Base-by-base conservation (phyloP, 345 rosid genomes). In the Salix dunnii region DNA sequence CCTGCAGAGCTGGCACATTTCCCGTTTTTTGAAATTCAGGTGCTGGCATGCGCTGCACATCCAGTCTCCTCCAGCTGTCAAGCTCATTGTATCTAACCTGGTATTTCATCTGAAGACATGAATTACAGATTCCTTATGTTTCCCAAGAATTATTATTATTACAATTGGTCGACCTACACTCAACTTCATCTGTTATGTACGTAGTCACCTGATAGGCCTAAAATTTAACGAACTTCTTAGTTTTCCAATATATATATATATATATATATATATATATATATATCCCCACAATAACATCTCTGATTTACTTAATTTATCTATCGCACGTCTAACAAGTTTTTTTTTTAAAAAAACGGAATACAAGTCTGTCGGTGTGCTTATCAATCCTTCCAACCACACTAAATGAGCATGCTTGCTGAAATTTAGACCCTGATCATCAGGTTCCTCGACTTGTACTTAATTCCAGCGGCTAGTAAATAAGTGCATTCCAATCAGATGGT, bases 21-120 rank as follows among this genome's bases (percentile, higher is more conserved):
- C 96, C 76, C 97, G 79, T 83, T 85, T 92, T 73, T 90, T 91
- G 87, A 92, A 92, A 75, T 92, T 92, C 83, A 86, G 82, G 74
- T 92, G 91, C 30, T 88, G 87, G 81, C 97, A 92, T 17, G 91
- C 94, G 7, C 84, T 87, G 27, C 97, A 92, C 85, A 89, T 82
- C 97, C 97, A 92, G 31, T 92, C 97, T 86, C 94, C 96, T 86
- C 96, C 94, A 8, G 62, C 62, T 55, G 83, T 55, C 91, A 91
- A 87, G 86, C 88, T 92, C 97, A 92, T 92, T 78, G 74, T 79
- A 16, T 61, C 73, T 67, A 73, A 65, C 77, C 81, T 74, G 73
- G 35, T 48, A 23, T 2, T 53, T 21, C 3, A 53, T 53, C 21
- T 8, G 7, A 7, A n/a, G n/a, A 53, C 6, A 58, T 58, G 28